phyloP scores from a whole-genome alignment of 768 basidiomycete genomes.

The Termitomyces sp. region DNA sequence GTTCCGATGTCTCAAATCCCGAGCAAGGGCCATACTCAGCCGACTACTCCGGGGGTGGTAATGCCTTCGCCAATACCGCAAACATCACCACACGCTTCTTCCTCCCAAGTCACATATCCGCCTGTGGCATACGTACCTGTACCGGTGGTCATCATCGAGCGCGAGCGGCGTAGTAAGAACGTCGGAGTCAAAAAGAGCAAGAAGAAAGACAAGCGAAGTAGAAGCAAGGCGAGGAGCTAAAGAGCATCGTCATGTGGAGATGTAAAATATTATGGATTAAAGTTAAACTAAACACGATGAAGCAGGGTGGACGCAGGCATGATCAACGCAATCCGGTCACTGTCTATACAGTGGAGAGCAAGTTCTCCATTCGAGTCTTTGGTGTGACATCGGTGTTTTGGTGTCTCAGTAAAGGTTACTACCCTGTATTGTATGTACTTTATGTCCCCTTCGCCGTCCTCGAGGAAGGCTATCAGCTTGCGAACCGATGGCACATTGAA shows the following conservation, averaged over 20 bases:
- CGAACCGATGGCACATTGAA: too few species aligned
- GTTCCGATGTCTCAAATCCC: background rate
- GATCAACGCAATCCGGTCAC: too few species aligned
- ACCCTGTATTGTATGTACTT: too few species aligned
- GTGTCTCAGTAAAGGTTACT: too few species aligned
- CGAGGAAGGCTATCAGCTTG: too few species aligned
- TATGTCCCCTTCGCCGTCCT: too few species aligned
- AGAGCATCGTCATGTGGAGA: background rate
- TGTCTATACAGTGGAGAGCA: too few species aligned
- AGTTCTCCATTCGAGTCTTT: too few species aligned
- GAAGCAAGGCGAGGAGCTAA: background rate
- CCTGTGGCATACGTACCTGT: background rate
- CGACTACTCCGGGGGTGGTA: background rate
- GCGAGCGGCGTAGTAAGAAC: background rate
- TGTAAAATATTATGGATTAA: background rate
- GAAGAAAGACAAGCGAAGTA: constrained; percentile 1
- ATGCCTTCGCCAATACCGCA: background rate
- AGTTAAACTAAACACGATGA: too few species aligned
- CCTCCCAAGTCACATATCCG: background rate
- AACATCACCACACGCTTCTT: background rate
- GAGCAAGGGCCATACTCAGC: background rate
- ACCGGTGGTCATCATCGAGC: constrained; percentile 5
- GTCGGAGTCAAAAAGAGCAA: background rate
- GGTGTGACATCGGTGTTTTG: too few species aligned
- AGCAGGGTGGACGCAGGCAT: too few species aligned